Conservation (phyloP, 1,284 basidiomycete genomes). For the Trichosporon coremiiforme region DNA sequence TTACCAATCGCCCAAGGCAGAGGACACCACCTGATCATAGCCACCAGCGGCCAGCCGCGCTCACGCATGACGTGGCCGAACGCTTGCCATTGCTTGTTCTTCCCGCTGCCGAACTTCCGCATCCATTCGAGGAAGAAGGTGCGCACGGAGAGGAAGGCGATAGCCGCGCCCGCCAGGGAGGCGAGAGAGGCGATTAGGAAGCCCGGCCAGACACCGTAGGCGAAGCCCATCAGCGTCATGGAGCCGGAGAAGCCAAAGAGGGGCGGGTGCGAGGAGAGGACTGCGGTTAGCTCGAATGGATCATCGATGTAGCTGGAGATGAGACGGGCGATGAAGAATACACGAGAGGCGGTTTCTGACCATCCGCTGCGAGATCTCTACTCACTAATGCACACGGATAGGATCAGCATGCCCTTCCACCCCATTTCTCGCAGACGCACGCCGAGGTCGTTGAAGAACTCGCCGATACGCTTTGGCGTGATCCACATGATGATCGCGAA, state of each 20-base stretch:
- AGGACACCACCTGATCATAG: conserved; percentile 56
- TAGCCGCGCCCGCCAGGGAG: conserved; percentile 44
- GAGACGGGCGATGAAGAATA: too few species aligned
- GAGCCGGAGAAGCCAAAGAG: conserved; percentile 53
- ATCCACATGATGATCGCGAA: conserved; percentile 45
- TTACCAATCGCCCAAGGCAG: conserved; percentile 55
- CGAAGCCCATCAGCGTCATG: conserved; percentile 54
- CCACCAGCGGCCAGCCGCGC: conserved; percentile 52
- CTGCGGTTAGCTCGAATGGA: conserved; percentile 30
- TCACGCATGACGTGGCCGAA: conserved; percentile 55
- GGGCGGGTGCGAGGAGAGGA: conserved; percentile 53
- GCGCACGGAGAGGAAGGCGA: conserved; percentile 52
- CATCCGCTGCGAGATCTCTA: conserved; percentile 2
- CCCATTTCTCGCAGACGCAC: conserved; percentile 44
- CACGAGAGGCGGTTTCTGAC: too few species aligned
- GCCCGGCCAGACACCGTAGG: conserved; percentile 54
- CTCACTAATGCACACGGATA: conserved; percentile 46
- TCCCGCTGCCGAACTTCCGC: conserved; percentile 38
- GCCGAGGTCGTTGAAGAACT: conserved; percentile 49
- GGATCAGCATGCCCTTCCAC: conserved; percentile 44
- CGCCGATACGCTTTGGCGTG: conserved; percentile 48
- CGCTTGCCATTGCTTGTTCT: conserved; percentile 54
- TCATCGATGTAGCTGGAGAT: too few species aligned
- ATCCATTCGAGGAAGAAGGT: conserved; percentile 54
- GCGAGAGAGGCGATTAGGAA: conserved; percentile 43